Percentiles rank a stretch among this genome's conserved stretches.
Evolutionary conservation across 192 early-diverging fungal species (phyloP).

Genomic region (Backusella parvicylindrica): DNA sequence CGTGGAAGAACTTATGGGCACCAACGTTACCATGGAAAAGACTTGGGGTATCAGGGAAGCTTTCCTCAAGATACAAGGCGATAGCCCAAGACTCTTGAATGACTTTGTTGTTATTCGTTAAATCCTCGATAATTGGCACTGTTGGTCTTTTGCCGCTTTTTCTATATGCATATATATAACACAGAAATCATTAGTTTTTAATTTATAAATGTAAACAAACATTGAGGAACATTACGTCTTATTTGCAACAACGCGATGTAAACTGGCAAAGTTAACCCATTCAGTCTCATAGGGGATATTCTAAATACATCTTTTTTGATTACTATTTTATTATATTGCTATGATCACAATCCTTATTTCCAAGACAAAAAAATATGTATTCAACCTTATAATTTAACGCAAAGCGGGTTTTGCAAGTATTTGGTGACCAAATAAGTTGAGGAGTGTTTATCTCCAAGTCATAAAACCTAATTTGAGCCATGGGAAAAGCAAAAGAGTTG

Average conservation of each 20-base stretch:
- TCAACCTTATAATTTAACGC: constrained; percentile 23
- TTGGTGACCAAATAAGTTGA: constrained; percentile 19
- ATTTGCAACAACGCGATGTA: constrained; percentile 7
- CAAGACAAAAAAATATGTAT: not conserved
- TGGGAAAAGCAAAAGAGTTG: not conserved
- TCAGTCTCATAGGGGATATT: constrained; percentile 17
- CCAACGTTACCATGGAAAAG: constrained; percentile 37
- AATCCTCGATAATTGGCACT: constrained; percentile 37
- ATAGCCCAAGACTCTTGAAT: constrained; percentile 53
- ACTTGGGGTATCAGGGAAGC: constrained; percentile 47
- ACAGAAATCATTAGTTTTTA: not conserved
- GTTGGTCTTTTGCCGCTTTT: constrained; percentile 27
- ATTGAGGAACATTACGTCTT: constrained; percentile 8
- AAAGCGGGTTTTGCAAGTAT: constrained; percentile 22
- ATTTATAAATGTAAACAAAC: not conserved
- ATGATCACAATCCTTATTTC: not conserved
- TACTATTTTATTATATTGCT: not conserved
- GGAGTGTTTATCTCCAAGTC: constrained; percentile 7
- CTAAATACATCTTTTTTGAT: not conserved
- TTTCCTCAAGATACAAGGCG: constrained; percentile 54
- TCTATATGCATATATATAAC: not conserved
- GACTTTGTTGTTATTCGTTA: constrained; percentile 22
- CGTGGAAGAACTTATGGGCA: constrained; percentile 39
- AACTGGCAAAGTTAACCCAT: constrained; percentile 14
- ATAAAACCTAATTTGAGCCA: constrained; percentile 18